Evolutionary conservation across 202 grass and related monocot genomes (phyloP).

Genomic region (Saccharum hybrid): DNA sequence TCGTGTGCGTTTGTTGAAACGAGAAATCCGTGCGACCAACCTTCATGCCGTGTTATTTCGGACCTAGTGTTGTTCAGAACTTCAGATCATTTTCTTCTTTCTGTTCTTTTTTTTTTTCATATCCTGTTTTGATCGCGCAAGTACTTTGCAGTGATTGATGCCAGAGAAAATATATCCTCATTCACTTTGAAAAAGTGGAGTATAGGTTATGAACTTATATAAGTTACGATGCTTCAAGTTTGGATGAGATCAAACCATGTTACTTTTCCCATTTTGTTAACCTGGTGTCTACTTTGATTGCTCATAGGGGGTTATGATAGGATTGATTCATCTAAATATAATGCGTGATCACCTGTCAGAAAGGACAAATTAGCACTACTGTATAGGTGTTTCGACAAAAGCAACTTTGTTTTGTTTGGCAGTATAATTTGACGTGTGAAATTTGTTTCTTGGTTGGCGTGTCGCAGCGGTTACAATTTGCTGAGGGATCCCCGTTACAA

Average conservation of each 20-base stretch:
- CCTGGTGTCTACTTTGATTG: background rate
- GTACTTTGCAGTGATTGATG: background rate
- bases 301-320: background rate
- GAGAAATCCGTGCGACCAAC: background rate
- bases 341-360: background rate
- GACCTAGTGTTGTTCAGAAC: background rate
- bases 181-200: background rate
- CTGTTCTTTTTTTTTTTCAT: background rate
- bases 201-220: background rate
- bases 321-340: background rate
- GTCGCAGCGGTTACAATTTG: slow-evolving; percentile 72
- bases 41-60: background rate
- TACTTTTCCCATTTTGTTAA: background rate
- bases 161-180: background rate
- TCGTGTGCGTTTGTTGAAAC: background rate
- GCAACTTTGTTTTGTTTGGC: slow-evolving; percentile 22
- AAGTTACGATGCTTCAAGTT: slow-evolving; percentile 19
- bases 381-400: background rate
- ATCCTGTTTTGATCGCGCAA: background rate
- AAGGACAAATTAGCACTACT: slow-evolving; percentile 1
- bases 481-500: slow-evolving; percentile 92
- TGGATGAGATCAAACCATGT: slow-evolving; percentile 5
- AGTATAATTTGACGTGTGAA: slow-evolving; percentile 4
- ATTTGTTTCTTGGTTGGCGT: slow-evolving; percentile 2
- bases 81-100: background rate